Base-by-base conservation (phyloP, 331 rosid species). In the Quercus lobata region DNA sequence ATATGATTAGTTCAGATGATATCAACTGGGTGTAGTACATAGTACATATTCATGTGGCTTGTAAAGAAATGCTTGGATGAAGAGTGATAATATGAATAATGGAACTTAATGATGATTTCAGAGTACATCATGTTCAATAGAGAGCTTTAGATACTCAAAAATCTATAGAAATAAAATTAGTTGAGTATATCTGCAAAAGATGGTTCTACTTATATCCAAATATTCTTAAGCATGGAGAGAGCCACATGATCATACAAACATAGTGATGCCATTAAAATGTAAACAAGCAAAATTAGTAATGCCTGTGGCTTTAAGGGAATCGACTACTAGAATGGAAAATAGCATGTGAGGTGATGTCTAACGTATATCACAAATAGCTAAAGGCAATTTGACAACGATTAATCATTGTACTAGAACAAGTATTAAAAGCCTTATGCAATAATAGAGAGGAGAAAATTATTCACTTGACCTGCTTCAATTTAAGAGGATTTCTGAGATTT, bases 31-130 rank as follows among this genome's bases (percentile, higher is more conserved):
- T 17, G 9, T 9, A 18, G 65, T 32, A 32, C 76, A 76, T n/a
- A 6, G 8, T 37, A 37, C 57, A 52, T 21, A 65, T 78, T 75
- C 73, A 76, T 71, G 80, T 78, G 84, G 81, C 77, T 62, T 72
- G 84, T 69, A 73, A 58, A 66, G 57, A 30, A 56, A 30, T 74
- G 58, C 69, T 44, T 69, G 25, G 34, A 76, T 69, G 21, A 53
- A 73, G 57, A 71, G 21, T 71, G 60, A 61, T 54, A 27, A 84
- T 11, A 18, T 68, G 32, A 24, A 57, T 30, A 25, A 21, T 76
- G 79, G 55, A 57, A 66, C 68, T 73, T 30, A 57, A 44, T 19
- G 30, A 9, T 79, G 73, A 74, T 78, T 79, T 49, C 73, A 78
- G 68, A 65, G 17, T 24, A 58, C 66, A 77, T 65, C 73, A 15